A percentile compares a stretch with the other conserved stretches of the same genome.
These are phyloP conservation scores for Phaseolus coccineus DNA, from an alignment of 331 rosid genomes.

Conservation along the genomic window DNA sequence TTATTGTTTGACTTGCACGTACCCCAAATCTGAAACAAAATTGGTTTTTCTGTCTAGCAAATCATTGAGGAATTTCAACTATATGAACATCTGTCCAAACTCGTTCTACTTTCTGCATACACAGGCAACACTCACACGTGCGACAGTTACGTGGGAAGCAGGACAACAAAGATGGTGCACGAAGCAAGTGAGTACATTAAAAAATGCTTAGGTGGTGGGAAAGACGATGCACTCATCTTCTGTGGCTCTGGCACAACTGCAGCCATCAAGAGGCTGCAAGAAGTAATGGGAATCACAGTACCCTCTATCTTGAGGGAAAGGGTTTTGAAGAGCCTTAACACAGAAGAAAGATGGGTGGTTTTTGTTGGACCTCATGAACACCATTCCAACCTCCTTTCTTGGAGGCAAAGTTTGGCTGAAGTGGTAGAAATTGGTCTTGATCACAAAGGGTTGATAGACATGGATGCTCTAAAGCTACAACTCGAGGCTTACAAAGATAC, in stretches of 20 bases:
- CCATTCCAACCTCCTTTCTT: conserved; percentile 84
- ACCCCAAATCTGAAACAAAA: neutral
- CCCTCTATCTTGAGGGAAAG: conserved; percentile 73
- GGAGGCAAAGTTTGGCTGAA: conserved; percentile 81
- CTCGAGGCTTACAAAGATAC: conserved; percentile 56
- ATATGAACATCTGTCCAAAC: neutral
- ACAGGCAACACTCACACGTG: conserved; percentile 85
- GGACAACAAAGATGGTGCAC: conserved; percentile 66
- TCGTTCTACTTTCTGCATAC: neutral
- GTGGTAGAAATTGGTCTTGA: conserved; percentile 79
- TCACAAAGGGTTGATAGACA: conserved; percentile 65
- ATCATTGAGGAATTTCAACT: neutral
- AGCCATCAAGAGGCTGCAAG: conserved; percentile 91
- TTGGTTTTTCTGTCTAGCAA: neutral
- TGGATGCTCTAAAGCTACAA: conserved; percentile 56
- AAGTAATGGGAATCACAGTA: conserved; percentile 75
- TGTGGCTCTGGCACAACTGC: conserved; percentile 89
- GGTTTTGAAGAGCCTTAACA: conserved; percentile 44
- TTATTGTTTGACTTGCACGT: neutral
- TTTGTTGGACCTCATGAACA: conserved; percentile 88
- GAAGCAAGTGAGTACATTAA: conserved; percentile 69
- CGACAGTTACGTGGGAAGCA: conserved; percentile 79
- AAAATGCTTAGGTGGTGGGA: conserved; percentile 71
- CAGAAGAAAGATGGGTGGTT: conserved; percentile 80
- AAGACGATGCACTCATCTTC: conserved; percentile 65